These are phyloP conservation scores for Leucocoprinus birnbaumii DNA, from an alignment of 768 basidiomycete genomes.

Conservation along the genomic window DNA sequence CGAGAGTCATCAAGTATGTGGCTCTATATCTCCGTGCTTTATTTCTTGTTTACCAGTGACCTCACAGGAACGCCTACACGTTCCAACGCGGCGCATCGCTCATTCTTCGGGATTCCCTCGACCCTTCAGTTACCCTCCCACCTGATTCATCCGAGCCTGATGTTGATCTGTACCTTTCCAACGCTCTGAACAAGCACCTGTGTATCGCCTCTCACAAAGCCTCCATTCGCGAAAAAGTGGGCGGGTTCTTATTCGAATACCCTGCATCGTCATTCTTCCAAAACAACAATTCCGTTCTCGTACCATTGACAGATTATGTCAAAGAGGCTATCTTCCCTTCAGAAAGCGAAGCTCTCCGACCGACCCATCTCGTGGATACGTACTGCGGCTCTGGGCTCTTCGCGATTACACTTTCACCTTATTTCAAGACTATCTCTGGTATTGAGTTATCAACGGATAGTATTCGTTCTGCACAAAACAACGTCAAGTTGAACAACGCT, in stretches of 20 bases:
- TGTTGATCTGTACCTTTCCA: conserved; percentile 31
- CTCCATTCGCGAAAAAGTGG: conserved; percentile 82
- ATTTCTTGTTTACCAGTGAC: conserved; percentile 7
- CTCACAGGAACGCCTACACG: conserved; percentile 63
- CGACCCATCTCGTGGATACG: conserved; percentile 89
- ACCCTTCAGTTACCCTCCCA: conserved; percentile 19
- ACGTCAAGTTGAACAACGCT: conserved; percentile 56
- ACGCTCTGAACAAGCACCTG: conserved; percentile 54
- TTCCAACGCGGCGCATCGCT: conserved; percentile 91
- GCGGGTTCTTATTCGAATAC: conserved; percentile 79
- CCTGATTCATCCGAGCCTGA: conserved; percentile 4
- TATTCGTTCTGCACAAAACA: conserved; percentile 64
- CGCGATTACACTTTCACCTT: conserved; percentile 74
- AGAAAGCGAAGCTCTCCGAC: conserved; percentile 17
- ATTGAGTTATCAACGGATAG: conserved; percentile 81
- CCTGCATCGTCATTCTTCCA: conserved; percentile 93
- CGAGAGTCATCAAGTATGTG: conserved; percentile 64
- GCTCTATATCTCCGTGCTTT: background rate
- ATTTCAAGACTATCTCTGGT: conserved; percentile 77
- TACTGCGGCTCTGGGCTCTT: conserved; percentile 93
- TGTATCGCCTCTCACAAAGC: conserved; percentile 84
- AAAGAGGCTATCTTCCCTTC: conserved; percentile 61
- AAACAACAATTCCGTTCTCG: conserved; percentile 93
- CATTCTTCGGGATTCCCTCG: conserved; percentile 80
- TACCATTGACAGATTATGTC: conserved; percentile 83